Conservation (phyloP, 768 basidiomycete genomes). For the Grammothele lineata region DNA sequence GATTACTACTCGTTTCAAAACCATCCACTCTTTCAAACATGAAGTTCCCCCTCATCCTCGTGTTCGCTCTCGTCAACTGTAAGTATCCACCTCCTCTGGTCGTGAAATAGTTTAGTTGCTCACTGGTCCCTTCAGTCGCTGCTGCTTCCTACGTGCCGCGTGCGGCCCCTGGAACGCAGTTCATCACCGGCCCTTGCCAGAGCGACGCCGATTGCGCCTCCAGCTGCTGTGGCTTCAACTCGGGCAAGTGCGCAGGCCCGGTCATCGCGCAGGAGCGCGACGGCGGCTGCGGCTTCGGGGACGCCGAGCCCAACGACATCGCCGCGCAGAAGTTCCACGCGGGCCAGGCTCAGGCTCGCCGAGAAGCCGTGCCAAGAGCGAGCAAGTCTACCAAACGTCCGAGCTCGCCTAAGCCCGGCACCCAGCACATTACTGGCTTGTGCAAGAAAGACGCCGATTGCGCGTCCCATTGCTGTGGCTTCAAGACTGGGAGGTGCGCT, state of each 20-base stretch:
- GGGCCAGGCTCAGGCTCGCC: conserved; percentile 1
- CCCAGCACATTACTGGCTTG: conserved; percentile 15
- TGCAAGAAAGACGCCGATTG: conserved; percentile 22
- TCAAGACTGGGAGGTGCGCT: conserved; percentile 23
- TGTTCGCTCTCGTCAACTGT: conserved; percentile 4
- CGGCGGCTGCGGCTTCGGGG: conserved; percentile 22
- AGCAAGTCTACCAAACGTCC: neutral
- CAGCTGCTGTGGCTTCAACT: conserved; percentile 20
- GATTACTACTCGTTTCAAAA: neutral
- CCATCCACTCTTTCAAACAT: conserved; percentile 7
- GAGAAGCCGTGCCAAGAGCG: neutral
- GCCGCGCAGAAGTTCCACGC: conserved; percentile 10
- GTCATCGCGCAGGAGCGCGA: conserved; percentile 19
- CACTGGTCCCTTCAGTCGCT: conserved; percentile 1
- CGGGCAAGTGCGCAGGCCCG: conserved; percentile 22
- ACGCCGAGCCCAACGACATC: conserved; percentile 16
- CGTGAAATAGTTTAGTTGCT: no score
- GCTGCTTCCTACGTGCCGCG: conserved; percentile 7
- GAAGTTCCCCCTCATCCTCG: conserved; percentile 8
- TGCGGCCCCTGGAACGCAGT: conserved; percentile 12
- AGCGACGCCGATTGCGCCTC: conserved; percentile 19
- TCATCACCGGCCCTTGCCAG: conserved; percentile 18
- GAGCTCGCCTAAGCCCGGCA: conserved; percentile 3
- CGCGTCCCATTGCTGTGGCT: conserved; percentile 24
- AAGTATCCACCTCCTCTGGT: neutral